These are phyloP conservation scores for Suillus plorans DNA, from an alignment of 768 basidiomycete species.

Conservation along the genomic window DNA sequence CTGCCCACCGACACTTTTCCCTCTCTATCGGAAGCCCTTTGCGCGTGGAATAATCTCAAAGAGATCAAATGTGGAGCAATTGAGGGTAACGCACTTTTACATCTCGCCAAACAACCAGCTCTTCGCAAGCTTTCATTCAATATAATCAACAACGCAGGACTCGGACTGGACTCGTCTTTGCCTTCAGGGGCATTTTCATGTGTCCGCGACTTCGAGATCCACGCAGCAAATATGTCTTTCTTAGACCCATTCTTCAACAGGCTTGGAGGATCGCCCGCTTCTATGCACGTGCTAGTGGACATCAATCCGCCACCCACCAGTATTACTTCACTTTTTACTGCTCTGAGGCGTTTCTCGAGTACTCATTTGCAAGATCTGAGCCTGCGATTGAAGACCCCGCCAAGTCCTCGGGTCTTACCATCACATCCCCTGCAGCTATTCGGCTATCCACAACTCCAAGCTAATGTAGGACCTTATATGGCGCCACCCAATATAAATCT, in stretches of 20 bases:
- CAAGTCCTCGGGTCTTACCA: background rate
- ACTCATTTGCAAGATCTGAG: background rate
- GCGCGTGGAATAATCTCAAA: slow-evolving; percentile 3
- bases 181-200: background rate
- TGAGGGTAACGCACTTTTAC: background rate
- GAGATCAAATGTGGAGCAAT: slow-evolving; percentile 2
- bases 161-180: background rate
- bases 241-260: background rate
- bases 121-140: slow-evolving; percentile 4
- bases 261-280: slow-evolving; percentile 1
- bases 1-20: background rate
- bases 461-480: background rate
- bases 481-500: background rate
- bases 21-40: slow-evolving; percentile 5
- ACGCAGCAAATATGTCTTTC: background rate
- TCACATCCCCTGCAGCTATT: background rate
- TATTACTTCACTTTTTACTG: background rate
- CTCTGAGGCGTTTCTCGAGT: background rate
- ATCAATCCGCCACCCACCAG: background rate
- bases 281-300: background rate
- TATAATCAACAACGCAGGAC: background rate
- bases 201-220: slow-evolving; percentile 3
- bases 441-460: background rate
- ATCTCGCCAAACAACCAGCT: background rate
- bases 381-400: background rate